phyloP scores from a whole-genome alignment of 2,329 filamentous ascomycete species.

The Amphichorda felina region DNA sequence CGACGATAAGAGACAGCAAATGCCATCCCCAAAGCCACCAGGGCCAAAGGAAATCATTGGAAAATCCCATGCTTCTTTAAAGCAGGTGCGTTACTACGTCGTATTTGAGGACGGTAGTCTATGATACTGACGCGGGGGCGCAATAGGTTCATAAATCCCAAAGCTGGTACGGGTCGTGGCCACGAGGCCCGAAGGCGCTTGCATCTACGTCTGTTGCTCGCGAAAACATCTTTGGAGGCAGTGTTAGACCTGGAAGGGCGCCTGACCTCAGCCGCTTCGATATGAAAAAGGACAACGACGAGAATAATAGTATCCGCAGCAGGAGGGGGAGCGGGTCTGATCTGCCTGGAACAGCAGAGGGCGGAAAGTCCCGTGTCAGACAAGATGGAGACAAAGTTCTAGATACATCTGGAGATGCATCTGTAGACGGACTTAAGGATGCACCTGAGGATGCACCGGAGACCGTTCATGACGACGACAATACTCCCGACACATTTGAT shows the following conservation, averaged over 20 bases:
- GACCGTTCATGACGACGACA: too few species aligned
- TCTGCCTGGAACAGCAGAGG: slow-evolving; percentile 13
- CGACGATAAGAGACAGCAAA: slow-evolving; percentile 5
- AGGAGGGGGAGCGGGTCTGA: slow-evolving; percentile 9
- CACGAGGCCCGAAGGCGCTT: slow-evolving; percentile 39
- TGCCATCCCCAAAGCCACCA: slow-evolving; percentile 1
- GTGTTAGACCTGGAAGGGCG: slow-evolving; percentile 29
- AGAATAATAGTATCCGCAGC: slow-evolving; percentile 16
- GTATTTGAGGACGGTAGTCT: too few species aligned
- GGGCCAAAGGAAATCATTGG: background rate
- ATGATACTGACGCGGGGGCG: too few species aligned
- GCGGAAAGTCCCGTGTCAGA: slow-evolving; percentile 4
- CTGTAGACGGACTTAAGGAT: too few species aligned
- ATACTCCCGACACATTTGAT: too few species aligned
- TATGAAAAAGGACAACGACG: slow-evolving; percentile 22
- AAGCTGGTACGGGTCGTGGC: slow-evolving; percentile 55
- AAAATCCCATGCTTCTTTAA: too few species aligned
- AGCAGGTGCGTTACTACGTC: too few species aligned
- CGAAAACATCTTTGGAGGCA: slow-evolving; percentile 49
- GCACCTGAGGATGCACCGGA: too few species aligned
- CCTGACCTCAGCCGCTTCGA: slow-evolving; percentile 42
- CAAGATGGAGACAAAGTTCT: background rate
- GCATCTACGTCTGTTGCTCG: slow-evolving; percentile 48
- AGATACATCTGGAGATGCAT: too few species aligned
- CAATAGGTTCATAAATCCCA: slow-evolving; percentile 35